Evolutionary conservation across 495 filamentous ascomycete species (phyloP).

Genomic region (Amorphotheca resinae): DNA sequence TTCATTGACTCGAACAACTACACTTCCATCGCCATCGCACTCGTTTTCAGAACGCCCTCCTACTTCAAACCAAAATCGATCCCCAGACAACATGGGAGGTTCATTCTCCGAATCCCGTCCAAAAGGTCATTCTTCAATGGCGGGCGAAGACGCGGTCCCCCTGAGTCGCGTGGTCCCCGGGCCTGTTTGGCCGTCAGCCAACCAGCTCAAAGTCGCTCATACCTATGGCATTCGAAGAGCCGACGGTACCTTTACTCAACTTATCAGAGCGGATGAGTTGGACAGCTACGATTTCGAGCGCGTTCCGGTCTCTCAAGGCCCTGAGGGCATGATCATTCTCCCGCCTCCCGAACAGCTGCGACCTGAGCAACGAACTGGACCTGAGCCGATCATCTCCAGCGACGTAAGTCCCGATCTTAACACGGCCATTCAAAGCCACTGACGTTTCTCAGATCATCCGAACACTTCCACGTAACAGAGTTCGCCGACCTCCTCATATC

Average conservation of each 20-base stretch:
- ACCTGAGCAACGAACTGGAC: constrained; percentile 7
- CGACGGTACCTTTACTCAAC: constrained; percentile 44
- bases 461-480: neutral
- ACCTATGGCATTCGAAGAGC: constrained; percentile 28
- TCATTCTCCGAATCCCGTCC: neutral
- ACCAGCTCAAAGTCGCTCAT: constrained; percentile 7
- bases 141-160: neutral
- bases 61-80: neutral
- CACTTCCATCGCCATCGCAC: neutral
- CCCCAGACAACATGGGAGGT: neutral
- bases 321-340: constrained; percentile 29
- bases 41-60: neutral
- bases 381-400: constrained; percentile 1
- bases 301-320: constrained; percentile 21
- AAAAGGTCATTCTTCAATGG: neutral
- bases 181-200: neutral
- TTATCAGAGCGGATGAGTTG: constrained; percentile 55
- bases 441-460: neutral
- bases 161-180: constrained; percentile 9
- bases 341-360: constrained; percentile 26
- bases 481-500: neutral
- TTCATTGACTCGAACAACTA: neutral
- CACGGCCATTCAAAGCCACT: neutral
- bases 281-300: constrained; percentile 20
- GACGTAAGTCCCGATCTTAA: constrained; percentile 1